Evolutionary conservation across 495 filamentous ascomycete genomes (phyloP).

Genomic region (Aspergillus sclerotioniger): DNA sequence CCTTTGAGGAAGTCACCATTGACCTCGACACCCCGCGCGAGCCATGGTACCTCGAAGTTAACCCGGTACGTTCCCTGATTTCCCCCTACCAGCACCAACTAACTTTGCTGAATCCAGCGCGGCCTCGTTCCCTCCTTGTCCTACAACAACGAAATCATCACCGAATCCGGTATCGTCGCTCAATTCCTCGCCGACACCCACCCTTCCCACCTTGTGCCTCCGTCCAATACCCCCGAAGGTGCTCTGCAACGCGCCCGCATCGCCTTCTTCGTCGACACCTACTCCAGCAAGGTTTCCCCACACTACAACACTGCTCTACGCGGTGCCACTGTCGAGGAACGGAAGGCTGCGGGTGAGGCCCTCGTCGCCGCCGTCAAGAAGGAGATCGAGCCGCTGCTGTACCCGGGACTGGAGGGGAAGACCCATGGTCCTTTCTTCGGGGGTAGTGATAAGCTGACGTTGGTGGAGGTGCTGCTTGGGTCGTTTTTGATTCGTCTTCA

Average conservation of each 20-base stretch:
- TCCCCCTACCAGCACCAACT: not conserved
- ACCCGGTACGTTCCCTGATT: slow-evolving; percentile 53
- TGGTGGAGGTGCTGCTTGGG: slow-evolving; percentile 75
- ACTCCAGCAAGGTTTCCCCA: slow-evolving; percentile 57
- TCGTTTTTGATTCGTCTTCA: slow-evolving; percentile 65
- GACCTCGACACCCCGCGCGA: slow-evolving; percentile 71
- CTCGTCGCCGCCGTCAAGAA: slow-evolving; percentile 57
- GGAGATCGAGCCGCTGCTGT: slow-evolving; percentile 72
- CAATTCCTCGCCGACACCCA: slow-evolving; percentile 68
- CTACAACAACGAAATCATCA: slow-evolving; percentile 70
- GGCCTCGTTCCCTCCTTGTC: slow-evolving; percentile 74
- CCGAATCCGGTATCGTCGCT: slow-evolving; percentile 70
- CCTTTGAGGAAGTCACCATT: slow-evolving; percentile 78
- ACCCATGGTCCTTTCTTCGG: slow-evolving; percentile 67
- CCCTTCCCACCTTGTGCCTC: slow-evolving; percentile 48
- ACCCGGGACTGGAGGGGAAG: slow-evolving; percentile 41
- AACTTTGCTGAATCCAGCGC: slow-evolving; percentile 37
- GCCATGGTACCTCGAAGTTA: slow-evolving; percentile 81
- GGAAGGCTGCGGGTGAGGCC: slow-evolving; percentile 30
- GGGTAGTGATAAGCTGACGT: slow-evolving; percentile 69
- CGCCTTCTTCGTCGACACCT: slow-evolving; percentile 76
- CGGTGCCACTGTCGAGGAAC: slow-evolving; percentile 36
- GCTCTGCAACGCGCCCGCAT: slow-evolving; percentile 65
- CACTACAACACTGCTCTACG: slow-evolving; percentile 44
- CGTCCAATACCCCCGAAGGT: slow-evolving; percentile 32